Conservation (phyloP, 2,329 filamentous ascomycete genomes). For the Penicillium sp. region DNA sequence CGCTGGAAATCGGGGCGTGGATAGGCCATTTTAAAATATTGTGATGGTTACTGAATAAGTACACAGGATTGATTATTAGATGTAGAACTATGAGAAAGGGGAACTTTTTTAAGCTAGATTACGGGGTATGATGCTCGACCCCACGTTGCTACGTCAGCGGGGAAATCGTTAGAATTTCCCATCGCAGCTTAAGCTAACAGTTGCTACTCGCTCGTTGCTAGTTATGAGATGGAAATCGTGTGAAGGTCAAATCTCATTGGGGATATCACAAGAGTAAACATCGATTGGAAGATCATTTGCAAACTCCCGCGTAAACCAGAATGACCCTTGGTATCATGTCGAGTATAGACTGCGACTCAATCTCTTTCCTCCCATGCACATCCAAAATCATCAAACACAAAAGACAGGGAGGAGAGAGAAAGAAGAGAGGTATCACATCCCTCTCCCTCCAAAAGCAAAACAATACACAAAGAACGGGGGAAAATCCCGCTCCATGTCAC, state of each 20-base stretch:
- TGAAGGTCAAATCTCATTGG: slow-evolving; percentile 24
- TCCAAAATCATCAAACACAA: not conserved
- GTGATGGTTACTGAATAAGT: no score
- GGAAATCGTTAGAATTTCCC: slow-evolving; percentile 2
- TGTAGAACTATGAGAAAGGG: not conserved
- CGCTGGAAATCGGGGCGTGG: slow-evolving; percentile 66
- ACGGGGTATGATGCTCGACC: slow-evolving; percentile 1
- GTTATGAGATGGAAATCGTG: slow-evolving; percentile 2
- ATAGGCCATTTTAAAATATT: slow-evolving; percentile 39
- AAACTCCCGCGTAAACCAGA: slow-evolving; percentile 8
- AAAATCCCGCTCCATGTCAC: slow-evolving; percentile 19
- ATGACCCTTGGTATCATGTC: slow-evolving; percentile 2
- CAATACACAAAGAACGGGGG: not conserved
- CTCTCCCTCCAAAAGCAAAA: slow-evolving; percentile 6
- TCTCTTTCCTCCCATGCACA: slow-evolving; percentile 1
- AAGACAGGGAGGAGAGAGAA: not conserved
- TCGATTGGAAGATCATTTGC: slow-evolving; percentile 12
- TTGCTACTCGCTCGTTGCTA: not conserved
- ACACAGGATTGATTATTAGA: not conserved
- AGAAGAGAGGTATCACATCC: slow-evolving; percentile 1
- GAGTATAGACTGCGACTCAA: not conserved
- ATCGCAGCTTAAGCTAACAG: not conserved
- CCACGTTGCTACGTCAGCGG: slow-evolving; percentile 20
- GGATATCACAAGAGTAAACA: slow-evolving; percentile 26
- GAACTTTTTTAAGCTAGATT: not conserved